A percentile compares a stretch with the other conserved stretches of the same genome.
Evolutionary conservation across 495 filamentous ascomycete species (phyloP).

Genomic region (Symbiotaphrina buchneri): DNA sequence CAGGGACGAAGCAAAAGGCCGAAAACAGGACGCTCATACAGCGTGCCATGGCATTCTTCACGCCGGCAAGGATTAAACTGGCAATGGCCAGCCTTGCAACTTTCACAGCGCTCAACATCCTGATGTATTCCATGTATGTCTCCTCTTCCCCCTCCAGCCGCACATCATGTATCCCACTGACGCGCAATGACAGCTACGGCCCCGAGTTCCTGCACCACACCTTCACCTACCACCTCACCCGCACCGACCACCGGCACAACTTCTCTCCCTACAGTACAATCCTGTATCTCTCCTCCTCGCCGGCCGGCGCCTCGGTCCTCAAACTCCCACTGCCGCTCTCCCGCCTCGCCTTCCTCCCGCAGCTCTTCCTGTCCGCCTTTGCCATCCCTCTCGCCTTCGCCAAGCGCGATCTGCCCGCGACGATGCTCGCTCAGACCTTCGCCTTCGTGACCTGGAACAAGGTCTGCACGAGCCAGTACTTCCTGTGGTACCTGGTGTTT

Average conservation of each 20-base stretch:
- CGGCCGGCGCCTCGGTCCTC: slow-evolving; percentile 10
- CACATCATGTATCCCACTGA: background rate
- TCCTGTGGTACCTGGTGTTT: slow-evolving; percentile 91
- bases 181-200: slow-evolving; percentile 28
- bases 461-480: slow-evolving; percentile 98
- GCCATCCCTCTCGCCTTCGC: slow-evolving; percentile 60
- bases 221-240: slow-evolving; percentile 76
- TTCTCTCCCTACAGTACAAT: slow-evolving; percentile 91
- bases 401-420: slow-evolving; percentile 56
- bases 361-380: slow-evolving; percentile 54
- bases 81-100: slow-evolving; percentile 39
- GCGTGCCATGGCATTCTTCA: slow-evolving; percentile 29
- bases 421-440: slow-evolving; percentile 98
- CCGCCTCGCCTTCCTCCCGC: slow-evolving; percentile 69
- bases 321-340: slow-evolving; percentile 44
- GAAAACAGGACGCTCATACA: slow-evolving; percentile 5
- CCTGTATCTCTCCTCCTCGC: slow-evolving; percentile 60
- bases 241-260: slow-evolving; percentile 93
- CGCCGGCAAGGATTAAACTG: slow-evolving; percentile 33
- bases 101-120: slow-evolving; percentile 45
- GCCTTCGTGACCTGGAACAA: slow-evolving; percentile 96
- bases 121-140: slow-evolving; percentile 54
- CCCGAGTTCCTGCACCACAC: slow-evolving; percentile 66
- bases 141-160: background rate
- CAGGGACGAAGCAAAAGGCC: slow-evolving; percentile 1